Evolutionary conservation across 768 basidiomycete genomes (phyloP).

Genomic region (Leucocoprinus leucothites): DNA sequence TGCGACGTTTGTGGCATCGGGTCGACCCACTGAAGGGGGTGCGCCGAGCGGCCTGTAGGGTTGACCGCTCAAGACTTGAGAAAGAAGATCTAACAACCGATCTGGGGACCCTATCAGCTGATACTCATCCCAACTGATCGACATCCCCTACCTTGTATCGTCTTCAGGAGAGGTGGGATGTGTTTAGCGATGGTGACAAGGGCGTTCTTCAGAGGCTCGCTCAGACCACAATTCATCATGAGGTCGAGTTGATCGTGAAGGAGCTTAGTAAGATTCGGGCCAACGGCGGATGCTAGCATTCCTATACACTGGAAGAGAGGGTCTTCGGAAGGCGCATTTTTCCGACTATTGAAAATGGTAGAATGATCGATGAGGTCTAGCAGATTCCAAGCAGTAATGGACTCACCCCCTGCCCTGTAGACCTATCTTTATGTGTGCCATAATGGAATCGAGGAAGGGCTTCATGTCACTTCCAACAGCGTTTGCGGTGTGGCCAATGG

Average conservation of each 20-base stretch:
- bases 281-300: constrained; percentile 93
- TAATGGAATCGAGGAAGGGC: constrained; percentile 88
- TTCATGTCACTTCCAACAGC: constrained; percentile 95
- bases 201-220: constrained; percentile 83
- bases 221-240: constrained; percentile 93
- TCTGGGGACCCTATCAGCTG: constrained; percentile 43
- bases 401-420: constrained; percentile 80
- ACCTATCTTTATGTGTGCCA: constrained; percentile 86
- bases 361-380: neutral
- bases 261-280: constrained; percentile 92
- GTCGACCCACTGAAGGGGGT: constrained; percentile 57
- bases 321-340: constrained; percentile 91
- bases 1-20: constrained; percentile 45
- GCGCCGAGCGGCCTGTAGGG: constrained; percentile 88
- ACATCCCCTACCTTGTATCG: constrained; percentile 75
- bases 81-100: constrained; percentile 84
- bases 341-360: constrained; percentile 60
- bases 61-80: constrained; percentile 76
- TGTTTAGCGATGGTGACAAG: constrained; percentile 79
- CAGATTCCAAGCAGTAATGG: neutral
- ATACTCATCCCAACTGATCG: neutral
- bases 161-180: constrained; percentile 87
- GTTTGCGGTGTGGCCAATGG: constrained; percentile 92
- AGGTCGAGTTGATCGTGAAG: constrained; percentile 95
- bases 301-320: constrained; percentile 97